Base-by-base conservation (phyloP, 139 green algal genomes). In the Picochlorum costavermella region DNA sequence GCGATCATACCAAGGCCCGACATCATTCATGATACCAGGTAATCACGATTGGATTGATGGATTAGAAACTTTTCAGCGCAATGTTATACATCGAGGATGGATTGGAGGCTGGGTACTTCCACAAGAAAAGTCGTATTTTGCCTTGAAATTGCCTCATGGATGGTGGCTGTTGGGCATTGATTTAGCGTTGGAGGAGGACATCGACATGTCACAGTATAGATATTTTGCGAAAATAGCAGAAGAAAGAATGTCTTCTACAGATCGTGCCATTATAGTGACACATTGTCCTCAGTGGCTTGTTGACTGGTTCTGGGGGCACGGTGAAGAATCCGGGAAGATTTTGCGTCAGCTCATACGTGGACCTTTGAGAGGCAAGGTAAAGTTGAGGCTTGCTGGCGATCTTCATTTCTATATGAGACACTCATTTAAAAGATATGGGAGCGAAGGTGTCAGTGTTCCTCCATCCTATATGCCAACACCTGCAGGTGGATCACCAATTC, bases 391-490 rank as follows among this genome's bases (percentile, higher is more conserved):
- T 53, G 85, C 86, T 50, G 84, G 88, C 1, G 89, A 96, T 64
- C 75, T 96, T 17, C 88, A 96, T 68, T 95, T 95, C 65, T 95
- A 92, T 74, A 94, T 95, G 86, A 81, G 88, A 0, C 89, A 96
- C 73, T 71, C 53, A 30, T 82, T 84, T 64, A 56, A 55, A 55
- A 69, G 69, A 50, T 78, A 74, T 17, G 37, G 31, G 8, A 20
- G 29, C 60, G 33, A 49, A 64, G 43, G 45, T 17, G 36, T 53
- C 25, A 59, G 50, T 33, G 12, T 33, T 17, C 23, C 58, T 17
- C 33, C n/a, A 10, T 63, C 61, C 61, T 69, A 43, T 16, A 36
- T 71, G 12, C 43, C 72, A 40, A 78, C 72, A 2, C 72, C 72
- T 43, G 56, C 53, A 30, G 71, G 71, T 33, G 28, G 29, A 5